phyloP scores from a whole-genome alignment of 116 monocot genomes.

The Iris pallida region DNA sequence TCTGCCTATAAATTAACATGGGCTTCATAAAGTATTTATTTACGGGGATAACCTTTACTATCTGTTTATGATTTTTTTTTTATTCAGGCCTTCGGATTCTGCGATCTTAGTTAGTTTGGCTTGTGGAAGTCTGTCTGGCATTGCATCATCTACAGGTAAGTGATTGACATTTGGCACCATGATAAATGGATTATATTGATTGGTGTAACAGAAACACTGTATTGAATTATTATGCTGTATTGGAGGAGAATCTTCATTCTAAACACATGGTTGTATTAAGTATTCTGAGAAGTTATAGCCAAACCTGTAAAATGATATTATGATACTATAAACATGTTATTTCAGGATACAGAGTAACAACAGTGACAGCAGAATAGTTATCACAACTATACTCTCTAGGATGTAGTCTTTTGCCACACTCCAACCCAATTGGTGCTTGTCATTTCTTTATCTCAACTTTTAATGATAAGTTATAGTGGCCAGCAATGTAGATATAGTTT shows the following conservation, averaged over 20 bases:
- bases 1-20: background rate
- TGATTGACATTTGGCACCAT: background rate
- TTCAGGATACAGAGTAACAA: too few relatives aligned
- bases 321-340: too few relatives aligned
- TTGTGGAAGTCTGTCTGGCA: conserved; percentile 84
- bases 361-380: too few relatives aligned
- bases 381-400: too few relatives aligned
- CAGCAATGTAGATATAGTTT: too few relatives aligned
- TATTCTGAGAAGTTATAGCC: background rate
- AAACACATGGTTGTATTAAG: background rate
- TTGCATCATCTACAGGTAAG: conserved; percentile 91
- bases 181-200: background rate
- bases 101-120: conserved; percentile 57
- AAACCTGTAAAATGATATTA: too few relatives aligned
- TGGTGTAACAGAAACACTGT: background rate
- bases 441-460: too few relatives aligned
- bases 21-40: background rate
- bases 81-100: conserved; percentile 70
- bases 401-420: too few relatives aligned
- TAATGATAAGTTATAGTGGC: too few relatives aligned
- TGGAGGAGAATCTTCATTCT: background rate
- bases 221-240: too few relatives aligned
- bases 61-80: conserved; percentile 4
- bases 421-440: too few relatives aligned
- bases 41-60: conserved; percentile 2